Evolutionary conservation across 163 green algal genomes (phyloP), one percentile per base, ranked within the genome.

Genomic region (Scenedesmus sp.): DNA sequence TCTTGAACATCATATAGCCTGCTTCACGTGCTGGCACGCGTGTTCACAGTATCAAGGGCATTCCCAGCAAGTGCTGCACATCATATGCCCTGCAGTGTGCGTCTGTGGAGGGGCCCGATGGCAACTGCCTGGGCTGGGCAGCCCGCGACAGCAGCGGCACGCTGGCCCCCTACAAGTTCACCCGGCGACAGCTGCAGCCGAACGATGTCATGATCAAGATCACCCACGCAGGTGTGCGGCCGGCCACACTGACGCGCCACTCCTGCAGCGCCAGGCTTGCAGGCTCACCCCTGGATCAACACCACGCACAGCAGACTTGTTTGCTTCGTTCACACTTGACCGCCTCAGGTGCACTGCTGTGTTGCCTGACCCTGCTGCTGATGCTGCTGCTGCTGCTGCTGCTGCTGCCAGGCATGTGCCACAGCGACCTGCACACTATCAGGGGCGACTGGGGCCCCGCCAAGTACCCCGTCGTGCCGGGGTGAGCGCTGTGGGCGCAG

Each of bases 401-500:
- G 59, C 59, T 72, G 59, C 59, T 33, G 59, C 59, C 59, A 83
- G 96, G 96, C 89, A 96, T 98, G 81, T 98, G 97, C 94, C 97
- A 98, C 92, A 95, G 87, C 24, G 97, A 98, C 93, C 83, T 97
- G 43, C 97, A 98, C 94, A 94, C 96, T 83, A 92, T 95, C 90
- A 95, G 94, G 24, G 92, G 94, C 82, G 96, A 98, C 83, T 98
- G 96, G 96, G 89, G 85, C 0, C 88, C 81, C n/a, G 88, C 88
- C 9, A 94, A 53, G 4, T 97, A 94, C 91, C 93, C 94, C 56
- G 93, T 97, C 91, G 92, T 96, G 0, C 94, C 93, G 12, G 94
- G 93, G 91, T 94, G 49, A 91, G 92, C n/a, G n/a, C n/a, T n/a
- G n/a, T n/a, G n/a, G n/a, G n/a, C n/a, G n/a, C n/a, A n/a, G n/a